These are phyloP conservation scores for Aureobasidium melanogenum DNA, from an alignment of 2,329 filamentous ascomycete species.

Conservation along the genomic window DNA sequence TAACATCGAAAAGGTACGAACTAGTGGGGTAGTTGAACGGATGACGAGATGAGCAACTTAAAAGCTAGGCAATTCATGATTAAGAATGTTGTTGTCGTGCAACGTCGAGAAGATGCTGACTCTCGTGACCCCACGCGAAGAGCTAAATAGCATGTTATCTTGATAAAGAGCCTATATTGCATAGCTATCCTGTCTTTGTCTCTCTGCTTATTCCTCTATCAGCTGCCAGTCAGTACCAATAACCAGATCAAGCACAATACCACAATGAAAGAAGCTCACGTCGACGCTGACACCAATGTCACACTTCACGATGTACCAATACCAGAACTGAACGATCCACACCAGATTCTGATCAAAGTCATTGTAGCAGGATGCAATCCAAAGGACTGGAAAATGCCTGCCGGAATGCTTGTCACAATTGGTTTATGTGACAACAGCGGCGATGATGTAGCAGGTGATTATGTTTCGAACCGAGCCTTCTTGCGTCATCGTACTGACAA, in stretches of 20 bases:
- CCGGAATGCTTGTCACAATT: constrained; percentile 1
- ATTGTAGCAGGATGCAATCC: constrained; percentile 12
- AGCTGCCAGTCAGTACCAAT: not conserved
- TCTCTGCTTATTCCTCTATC: not conserved
- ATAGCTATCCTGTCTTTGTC: no score
- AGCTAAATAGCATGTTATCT: not conserved
- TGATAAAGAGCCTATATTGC: not conserved
- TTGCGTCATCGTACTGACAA: not conserved
- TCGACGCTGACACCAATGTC: not conserved
- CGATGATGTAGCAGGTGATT: not conserved
- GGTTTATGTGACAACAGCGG: not conserved
- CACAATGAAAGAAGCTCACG: not conserved
- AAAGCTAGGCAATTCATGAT: not conserved
- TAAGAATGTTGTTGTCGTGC: not conserved
- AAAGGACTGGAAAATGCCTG: constrained; percentile 15
- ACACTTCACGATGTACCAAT: not conserved
- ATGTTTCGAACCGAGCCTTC: not conserved
- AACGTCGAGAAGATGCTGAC: not conserved
- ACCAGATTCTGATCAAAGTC: constrained; percentile 12
- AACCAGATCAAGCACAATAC: not conserved
- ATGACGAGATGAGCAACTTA: not conserved
- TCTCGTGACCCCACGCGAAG: not conserved
- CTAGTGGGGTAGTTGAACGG: not conserved
- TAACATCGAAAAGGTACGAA: not conserved
- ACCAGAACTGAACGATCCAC: not conserved